These are phyloP conservation scores for Podospora conica DNA, from an alignment of 495 filamentous ascomycete genomes.

Conservation along the genomic window DNA sequence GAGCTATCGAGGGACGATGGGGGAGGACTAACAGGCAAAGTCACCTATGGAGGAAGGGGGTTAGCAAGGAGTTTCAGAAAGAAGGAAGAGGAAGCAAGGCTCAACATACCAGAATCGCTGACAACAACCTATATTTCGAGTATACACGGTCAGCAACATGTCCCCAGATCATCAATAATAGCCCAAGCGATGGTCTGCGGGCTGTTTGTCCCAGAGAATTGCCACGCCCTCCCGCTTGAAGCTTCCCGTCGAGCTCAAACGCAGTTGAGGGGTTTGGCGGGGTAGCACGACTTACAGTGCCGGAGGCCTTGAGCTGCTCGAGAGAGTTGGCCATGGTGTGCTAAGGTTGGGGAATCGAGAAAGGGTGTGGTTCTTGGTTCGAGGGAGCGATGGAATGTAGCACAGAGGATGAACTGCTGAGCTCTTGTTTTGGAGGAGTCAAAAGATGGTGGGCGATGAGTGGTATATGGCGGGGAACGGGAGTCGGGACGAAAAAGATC, in stretches of 20 bases:
- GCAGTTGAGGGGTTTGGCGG: constrained; percentile 31
- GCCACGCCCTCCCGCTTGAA: constrained; percentile 1
- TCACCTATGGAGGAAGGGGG: constrained; percentile 49
- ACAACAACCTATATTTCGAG: constrained; percentile 65
- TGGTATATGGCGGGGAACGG: neutral
- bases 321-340: constrained; percentile 76
- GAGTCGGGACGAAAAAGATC: constrained; percentile 4
- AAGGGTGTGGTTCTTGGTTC: neutral
- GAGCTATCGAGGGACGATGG: constrained; percentile 1
- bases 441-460: neutral
- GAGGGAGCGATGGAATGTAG: neutral
- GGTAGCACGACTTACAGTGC: constrained; percentile 70
- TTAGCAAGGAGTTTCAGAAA: constrained; percentile 3
- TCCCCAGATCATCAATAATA: neutral
- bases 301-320: constrained; percentile 91
- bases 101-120: constrained; percentile 82
- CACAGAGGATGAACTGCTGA: neutral
- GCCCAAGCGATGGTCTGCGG: neutral
- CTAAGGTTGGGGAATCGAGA: neutral
- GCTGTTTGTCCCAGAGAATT: neutral
- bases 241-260: constrained; percentile 12
- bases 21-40: constrained; percentile 62
- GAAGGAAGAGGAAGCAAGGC: neutral
- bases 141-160: constrained; percentile 24
- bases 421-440: too few species aligned